These are phyloP conservation scores for Fusarium nelsonii DNA, from an alignment of 2,329 filamentous ascomycete genomes.

Conservation along the genomic window DNA sequence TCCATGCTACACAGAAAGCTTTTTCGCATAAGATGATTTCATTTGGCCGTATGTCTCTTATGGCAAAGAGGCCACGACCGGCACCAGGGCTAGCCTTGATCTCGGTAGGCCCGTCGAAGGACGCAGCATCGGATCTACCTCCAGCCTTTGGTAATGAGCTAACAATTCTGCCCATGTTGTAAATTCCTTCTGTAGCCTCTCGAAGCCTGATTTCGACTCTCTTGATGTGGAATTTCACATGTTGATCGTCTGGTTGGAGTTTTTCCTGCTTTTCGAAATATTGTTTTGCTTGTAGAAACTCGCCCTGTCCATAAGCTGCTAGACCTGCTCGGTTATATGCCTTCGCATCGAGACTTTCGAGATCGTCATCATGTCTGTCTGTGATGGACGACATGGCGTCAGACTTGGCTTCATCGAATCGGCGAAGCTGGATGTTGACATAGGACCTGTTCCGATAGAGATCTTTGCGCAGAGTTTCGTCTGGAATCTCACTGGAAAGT, in stretches of 20 bases:
- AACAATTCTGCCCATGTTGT: conserved; percentile 44
- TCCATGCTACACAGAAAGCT: conserved; percentile 50
- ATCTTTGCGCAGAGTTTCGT: conserved; percentile 47
- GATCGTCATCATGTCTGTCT: not conserved
- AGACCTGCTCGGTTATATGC: conserved; percentile 51
- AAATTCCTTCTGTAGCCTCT: conserved; percentile 41
- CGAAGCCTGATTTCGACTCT: conserved; percentile 41
- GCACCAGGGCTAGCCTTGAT: conserved; percentile 44
- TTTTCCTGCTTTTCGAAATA: conserved; percentile 44
- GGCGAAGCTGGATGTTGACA: conserved; percentile 50
- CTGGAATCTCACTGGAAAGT: not conserved
- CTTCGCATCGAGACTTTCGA: conserved; percentile 48
- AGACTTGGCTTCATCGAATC: conserved; percentile 49
- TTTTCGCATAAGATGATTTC: conserved; percentile 54
- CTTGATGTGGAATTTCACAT: conserved; percentile 34
- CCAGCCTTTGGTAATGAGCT: conserved; percentile 43
- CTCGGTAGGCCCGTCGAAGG: conserved; percentile 46
- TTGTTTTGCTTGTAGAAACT: conserved; percentile 41
- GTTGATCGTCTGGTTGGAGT: conserved; percentile 45
- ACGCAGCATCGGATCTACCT: conserved; percentile 50
- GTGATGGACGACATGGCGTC: conserved; percentile 52
- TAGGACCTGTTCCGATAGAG: conserved; percentile 51
- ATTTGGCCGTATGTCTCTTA: conserved; percentile 47
- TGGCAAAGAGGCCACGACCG: conserved; percentile 56
- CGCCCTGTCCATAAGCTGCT: conserved; percentile 49